Evolutionary conservation across 441 rosid species (phyloP), one percentile per base, ranked within the genome.

Genomic region (Gossypium schwendimanii): DNA sequence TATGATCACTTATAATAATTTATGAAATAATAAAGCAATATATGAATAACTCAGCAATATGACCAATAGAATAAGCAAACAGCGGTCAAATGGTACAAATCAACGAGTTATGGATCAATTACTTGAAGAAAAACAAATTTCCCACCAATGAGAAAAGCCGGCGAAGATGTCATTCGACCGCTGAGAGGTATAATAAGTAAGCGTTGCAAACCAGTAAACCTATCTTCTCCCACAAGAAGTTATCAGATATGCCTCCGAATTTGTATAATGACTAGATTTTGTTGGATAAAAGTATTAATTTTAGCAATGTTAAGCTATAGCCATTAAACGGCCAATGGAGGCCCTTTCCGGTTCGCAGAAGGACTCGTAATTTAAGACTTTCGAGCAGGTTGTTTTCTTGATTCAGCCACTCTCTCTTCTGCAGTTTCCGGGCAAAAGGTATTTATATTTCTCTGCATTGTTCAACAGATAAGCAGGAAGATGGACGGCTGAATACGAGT

Each of bases 361-460:
- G 57, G 67, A 64, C 64, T 58, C 18, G 73, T 47, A 64, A 64
- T 71, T 62, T 71, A 53, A 41, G 57, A 68, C 41, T 79, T 62
- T 66, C 62, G 55, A 74, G 69, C 41, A 53, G 8, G 5, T n/a
- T 17, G 6, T 24, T 59, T 24, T 15, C 20, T 23, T 17, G 64
- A 11, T 76, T 85, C 79, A 91, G 88, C 82, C 84, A 81, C 88
- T 76, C 59, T 89, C 96, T 81, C 98, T 78, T 59, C 21, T 47
- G 85, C 98, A 93, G 73, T 89, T 85, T 31, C 98, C 97, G 0
- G 98, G 98, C 83, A 93, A 85, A 45, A 93, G 86, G 78, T 81
- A 93, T 59, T 78, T 89, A 76, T 87, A 91, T 63, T 84, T 66
- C 64, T 88, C 88, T 0, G 92, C 88, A 24, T 89, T 87, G 62